These are phyloP conservation scores for Cadophora sp. DNA, from an alignment of 2,329 filamentous ascomycete species.

Conservation along the genomic window DNA sequence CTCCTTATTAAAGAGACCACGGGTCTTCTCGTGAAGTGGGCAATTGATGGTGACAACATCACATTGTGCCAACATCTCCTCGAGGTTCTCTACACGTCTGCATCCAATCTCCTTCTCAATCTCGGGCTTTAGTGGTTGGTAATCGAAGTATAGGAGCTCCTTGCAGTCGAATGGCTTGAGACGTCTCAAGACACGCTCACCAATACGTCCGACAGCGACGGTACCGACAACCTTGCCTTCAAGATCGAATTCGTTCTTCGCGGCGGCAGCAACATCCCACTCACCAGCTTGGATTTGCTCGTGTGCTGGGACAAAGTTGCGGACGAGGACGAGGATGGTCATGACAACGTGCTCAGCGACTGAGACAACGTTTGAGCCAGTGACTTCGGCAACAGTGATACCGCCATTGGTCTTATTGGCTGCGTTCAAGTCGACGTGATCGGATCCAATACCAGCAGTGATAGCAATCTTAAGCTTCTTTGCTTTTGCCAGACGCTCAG, in stretches of 20 bases:
- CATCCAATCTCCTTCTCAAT: constrained; percentile 95
- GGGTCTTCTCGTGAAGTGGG: constrained; percentile 97
- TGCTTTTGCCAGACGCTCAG: constrained; percentile 93
- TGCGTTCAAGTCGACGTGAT: constrained; percentile 90
- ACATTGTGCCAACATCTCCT: constrained; percentile 93
- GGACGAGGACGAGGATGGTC: constrained; percentile 95
- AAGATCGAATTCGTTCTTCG: constrained; percentile 98
- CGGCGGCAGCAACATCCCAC: constrained; percentile 94
- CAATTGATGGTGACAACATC: constrained; percentile 99
- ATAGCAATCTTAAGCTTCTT: constrained; percentile 99
- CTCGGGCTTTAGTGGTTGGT: constrained; percentile 89
- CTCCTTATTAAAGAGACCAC: constrained; percentile 97
- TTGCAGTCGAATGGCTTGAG: constrained; percentile 99
- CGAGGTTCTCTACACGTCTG: constrained; percentile 84
- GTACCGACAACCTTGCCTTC: constrained; percentile 98
- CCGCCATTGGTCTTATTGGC: constrained; percentile 99
- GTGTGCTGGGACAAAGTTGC: constrained; percentile 98
- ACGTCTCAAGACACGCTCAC: constrained; percentile 94
- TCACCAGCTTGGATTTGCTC: constrained; percentile 89
- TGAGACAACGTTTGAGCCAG: constrained; percentile 96
- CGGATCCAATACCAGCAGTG: constrained; percentile 96
- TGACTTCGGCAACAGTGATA: constrained; percentile 96
- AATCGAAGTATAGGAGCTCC: constrained; percentile 99
- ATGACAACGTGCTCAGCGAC: constrained; percentile 99
- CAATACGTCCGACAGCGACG: constrained; percentile 95